Conservation (phyloP, 305 asterid species). For the Fraxinus ornus region DNA sequence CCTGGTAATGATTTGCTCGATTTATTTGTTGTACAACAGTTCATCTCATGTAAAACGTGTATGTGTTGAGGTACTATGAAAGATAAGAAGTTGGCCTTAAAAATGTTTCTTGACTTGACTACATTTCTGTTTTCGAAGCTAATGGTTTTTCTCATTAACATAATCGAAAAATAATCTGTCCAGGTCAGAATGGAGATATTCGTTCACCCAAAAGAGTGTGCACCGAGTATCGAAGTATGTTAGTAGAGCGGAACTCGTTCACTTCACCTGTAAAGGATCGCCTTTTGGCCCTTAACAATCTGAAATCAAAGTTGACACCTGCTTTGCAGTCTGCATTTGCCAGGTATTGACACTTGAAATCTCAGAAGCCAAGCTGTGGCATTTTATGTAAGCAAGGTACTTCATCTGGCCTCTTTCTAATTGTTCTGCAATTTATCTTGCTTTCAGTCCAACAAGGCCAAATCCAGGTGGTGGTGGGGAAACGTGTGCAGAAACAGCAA, state of each 20-base stretch:
- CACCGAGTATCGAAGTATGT: conserved; percentile 73
- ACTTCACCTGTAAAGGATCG: conserved; percentile 98
- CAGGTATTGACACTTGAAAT: conserved; percentile 48
- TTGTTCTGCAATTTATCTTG: conserved; percentile 23
- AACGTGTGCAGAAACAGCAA: conserved; percentile 96
- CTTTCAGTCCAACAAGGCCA: conserved; percentile 91
- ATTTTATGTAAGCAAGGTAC: background rate
- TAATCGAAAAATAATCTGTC: conserved; percentile 22
- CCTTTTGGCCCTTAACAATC: conserved; percentile 63
- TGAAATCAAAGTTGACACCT: conserved; percentile 75
- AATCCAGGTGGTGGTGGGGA: conserved; percentile 97
- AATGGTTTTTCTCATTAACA: conserved; percentile 18
- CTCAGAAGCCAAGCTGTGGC: conserved; percentile 18
- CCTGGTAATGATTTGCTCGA: conserved; percentile 45
- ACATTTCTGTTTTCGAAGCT: conserved; percentile 17
- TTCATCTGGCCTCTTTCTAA: conserved; percentile 13
- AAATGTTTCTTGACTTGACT: conserved; percentile 8
- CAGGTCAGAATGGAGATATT: conserved; percentile 82
- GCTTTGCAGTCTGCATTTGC: conserved; percentile 95
- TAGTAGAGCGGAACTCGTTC: conserved; percentile 92
- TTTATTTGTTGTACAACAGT: conserved; percentile 11
- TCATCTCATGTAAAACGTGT: conserved; percentile 7
- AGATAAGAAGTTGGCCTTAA: background rate
- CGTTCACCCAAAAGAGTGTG: conserved; percentile 86
- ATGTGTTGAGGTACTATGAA: background rate